phyloP scores from a whole-genome alignment of 73 alveolate genomes.

The Breviolum minutum region DNA sequence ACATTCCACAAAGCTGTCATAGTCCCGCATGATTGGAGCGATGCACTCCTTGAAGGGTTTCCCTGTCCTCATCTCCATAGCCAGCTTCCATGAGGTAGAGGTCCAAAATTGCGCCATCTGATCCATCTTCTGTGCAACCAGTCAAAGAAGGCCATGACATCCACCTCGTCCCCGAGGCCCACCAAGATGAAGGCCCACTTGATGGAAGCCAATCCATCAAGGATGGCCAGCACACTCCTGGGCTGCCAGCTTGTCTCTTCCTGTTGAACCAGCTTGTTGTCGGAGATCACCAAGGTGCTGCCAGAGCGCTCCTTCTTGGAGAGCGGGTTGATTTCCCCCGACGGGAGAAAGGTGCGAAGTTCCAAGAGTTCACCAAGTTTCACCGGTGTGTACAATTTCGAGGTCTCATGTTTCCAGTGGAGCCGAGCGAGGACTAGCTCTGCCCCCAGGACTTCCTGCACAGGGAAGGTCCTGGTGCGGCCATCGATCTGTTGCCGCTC shows the following conservation, averaged over 20 bases:
- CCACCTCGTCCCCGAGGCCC: no score
- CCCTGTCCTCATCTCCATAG: neutral
- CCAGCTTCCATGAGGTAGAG: neutral
- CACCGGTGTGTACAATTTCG: neutral
- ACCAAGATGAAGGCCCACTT: neutral
- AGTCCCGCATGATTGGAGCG: neutral
- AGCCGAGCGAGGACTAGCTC: neutral
- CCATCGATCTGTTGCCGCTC: constrained; percentile 1
- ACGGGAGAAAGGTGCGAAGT: neutral
- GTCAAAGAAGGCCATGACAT: neutral
- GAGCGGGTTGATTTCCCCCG: neutral
- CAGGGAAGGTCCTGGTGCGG: neutral
- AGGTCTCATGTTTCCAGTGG: neutral
- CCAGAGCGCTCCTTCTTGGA: neutral
- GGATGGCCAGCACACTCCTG: neutral
- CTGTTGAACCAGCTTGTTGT: neutral
- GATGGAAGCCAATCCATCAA: neutral
- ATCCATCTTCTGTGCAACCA: constrained; percentile 9
- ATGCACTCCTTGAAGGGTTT: neutral
- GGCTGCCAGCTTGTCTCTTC: neutral
- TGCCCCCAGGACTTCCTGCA: neutral
- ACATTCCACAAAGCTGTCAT: neutral
- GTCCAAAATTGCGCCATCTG: neutral
- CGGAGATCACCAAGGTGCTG: neutral
- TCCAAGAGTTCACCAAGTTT: neutral